These are phyloP conservation scores for Lathyrus tuberosus DNA, from an alignment of 306 rosid genomes.

Conservation along the genomic window DNA sequence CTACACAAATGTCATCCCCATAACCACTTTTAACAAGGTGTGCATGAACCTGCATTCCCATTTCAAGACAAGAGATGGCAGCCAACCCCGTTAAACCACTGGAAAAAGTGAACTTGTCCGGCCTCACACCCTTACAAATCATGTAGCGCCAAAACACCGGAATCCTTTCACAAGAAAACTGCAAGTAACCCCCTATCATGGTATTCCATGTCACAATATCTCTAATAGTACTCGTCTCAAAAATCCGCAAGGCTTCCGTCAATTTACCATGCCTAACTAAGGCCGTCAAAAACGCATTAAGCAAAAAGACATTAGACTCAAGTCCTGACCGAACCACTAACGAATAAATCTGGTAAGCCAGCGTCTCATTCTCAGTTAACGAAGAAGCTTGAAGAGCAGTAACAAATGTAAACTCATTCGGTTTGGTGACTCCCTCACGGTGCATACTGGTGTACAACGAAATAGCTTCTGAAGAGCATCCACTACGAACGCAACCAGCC, in stretches of 20 bases:
- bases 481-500: slow-evolving; percentile 60
- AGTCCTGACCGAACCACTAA: slow-evolving; percentile 61
- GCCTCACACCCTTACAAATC: slow-evolving; percentile 49
- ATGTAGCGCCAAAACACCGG: slow-evolving; percentile 62
- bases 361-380: slow-evolving; percentile 40
- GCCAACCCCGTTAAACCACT: slow-evolving; percentile 67
- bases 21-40: slow-evolving; percentile 65
- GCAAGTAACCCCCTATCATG: slow-evolving; percentile 68
- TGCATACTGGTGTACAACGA: slow-evolving; percentile 63
- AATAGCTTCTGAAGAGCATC: slow-evolving; percentile 48
- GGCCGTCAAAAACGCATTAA: slow-evolving; percentile 59
- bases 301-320: slow-evolving; percentile 57
- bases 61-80: slow-evolving; percentile 49
- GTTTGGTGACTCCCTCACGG: slow-evolving; percentile 53
- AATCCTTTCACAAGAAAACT: slow-evolving; percentile 45
- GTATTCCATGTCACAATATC: slow-evolving; percentile 80
- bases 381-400: slow-evolving; percentile 80
- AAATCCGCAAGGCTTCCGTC: slow-evolving; percentile 52
- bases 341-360: slow-evolving; percentile 58
- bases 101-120: slow-evolving; percentile 66
- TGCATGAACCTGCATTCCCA: slow-evolving; percentile 72
- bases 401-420: slow-evolving; percentile 75
- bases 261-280: slow-evolving; percentile 63
- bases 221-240: slow-evolving; percentile 47
- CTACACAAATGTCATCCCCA: slow-evolving; percentile 64